phyloP scores from a whole-genome alignment of 306 rosid genomes.

The Sicyos edulis region DNA sequence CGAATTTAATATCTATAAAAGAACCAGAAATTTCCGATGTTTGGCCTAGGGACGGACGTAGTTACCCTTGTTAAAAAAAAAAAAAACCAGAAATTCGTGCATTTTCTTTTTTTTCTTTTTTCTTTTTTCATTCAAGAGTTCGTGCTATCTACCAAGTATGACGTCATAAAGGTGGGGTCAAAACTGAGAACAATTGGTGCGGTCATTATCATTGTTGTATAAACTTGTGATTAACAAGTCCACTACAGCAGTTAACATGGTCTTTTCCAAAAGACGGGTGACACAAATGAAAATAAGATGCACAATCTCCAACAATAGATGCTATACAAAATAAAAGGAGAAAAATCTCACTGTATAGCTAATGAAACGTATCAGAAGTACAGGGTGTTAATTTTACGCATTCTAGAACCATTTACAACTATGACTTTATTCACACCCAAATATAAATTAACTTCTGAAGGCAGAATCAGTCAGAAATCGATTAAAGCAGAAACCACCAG shows the following conservation, averaged over 20 bases:
- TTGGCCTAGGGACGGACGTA: too few relatives aligned
- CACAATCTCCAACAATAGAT: neutral
- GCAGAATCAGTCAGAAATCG: too few relatives aligned
- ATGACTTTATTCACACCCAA: too few relatives aligned
- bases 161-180: neutral
- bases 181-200: neutral
- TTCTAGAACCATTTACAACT: too few relatives aligned
- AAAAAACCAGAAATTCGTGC: neutral
- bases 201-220: neutral
- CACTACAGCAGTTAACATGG: slow-evolving; percentile 5
- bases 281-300: neutral
- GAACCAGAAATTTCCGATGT: too few relatives aligned
- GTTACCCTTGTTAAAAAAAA: too few relatives aligned
- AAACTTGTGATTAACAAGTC: neutral
- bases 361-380: too few relatives aligned
- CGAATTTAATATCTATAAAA: neutral
- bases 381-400: too few relatives aligned
- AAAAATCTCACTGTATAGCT: neutral
- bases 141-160: neutral
- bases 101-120: neutral
- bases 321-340: neutral
- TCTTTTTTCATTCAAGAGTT: neutral
- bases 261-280: neutral
- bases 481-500: too few relatives aligned
- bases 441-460: too few relatives aligned